A percentile compares a stretch with the other conserved stretches of the same genome.
Conservation (phyloP, 116 monocot species). For the Posidonia oceanica region DNA sequence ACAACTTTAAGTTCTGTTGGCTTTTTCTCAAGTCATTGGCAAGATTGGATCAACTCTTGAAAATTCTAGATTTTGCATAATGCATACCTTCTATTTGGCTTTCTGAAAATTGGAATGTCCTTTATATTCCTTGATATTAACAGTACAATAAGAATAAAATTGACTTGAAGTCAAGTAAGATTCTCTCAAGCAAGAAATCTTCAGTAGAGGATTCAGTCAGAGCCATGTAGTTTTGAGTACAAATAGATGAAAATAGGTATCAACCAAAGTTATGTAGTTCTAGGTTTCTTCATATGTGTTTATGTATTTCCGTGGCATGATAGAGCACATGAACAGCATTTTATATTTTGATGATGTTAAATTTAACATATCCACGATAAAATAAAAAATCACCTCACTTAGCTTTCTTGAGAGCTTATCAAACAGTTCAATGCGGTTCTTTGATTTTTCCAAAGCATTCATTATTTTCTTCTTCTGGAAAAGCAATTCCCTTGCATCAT, state of each 20-base stretch:
- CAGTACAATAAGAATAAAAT: background rate
- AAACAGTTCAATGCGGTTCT: constrained; percentile 45
- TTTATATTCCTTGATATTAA: background rate
- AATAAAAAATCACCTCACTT: constrained; percentile 30
- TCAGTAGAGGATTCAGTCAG: too few relatives aligned
- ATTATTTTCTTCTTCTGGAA: constrained; percentile 59
- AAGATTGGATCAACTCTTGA: too few relatives aligned
- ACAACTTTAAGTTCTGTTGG: too few relatives aligned
- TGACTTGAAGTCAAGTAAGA: background rate
- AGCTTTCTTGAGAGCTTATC: constrained; percentile 61
- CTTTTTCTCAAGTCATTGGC: too few relatives aligned
- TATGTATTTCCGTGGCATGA: background rate
- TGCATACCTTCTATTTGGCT: background rate
- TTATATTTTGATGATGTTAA: background rate
- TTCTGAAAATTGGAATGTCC: background rate
- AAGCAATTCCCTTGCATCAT: constrained; percentile 56
- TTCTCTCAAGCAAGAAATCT: too few relatives aligned
- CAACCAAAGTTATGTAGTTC: too few relatives aligned
- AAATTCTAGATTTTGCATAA: too few relatives aligned
- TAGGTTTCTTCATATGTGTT: background rate
- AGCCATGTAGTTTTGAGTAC: too few relatives aligned
- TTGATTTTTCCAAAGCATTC: constrained; percentile 55
- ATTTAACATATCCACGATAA: background rate
- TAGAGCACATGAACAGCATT: background rate
- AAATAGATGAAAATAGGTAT: too few relatives aligned